Conservation (phyloP, 495 filamentous ascomycete genomes). For the Aspergillus indologenus region DNA sequence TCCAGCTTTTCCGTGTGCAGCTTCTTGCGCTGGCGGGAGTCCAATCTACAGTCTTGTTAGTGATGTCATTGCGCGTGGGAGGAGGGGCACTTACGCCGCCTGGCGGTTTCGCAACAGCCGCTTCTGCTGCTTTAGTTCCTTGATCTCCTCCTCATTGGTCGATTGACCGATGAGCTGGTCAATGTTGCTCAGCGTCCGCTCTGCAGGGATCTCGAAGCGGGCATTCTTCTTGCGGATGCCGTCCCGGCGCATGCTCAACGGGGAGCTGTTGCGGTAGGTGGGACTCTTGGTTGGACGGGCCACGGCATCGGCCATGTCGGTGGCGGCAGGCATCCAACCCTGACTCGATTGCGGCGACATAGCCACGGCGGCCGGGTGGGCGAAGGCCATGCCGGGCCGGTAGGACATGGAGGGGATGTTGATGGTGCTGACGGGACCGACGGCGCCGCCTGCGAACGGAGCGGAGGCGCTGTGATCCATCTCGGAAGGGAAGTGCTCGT, state of each 20-base stretch:
- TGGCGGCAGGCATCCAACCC: conserved; percentile 59
- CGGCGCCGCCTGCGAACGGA: conserved; percentile 51
- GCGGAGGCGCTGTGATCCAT: conserved; percentile 56
- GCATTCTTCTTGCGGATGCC: conserved; percentile 99
- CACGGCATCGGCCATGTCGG: conserved; percentile 55
- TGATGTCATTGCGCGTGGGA: conserved; percentile 13
- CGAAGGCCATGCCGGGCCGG: conserved; percentile 38
- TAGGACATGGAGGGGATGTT: conserved; percentile 47
- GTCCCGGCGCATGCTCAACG: conserved; percentile 70
- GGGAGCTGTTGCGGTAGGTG: conserved; percentile 72
- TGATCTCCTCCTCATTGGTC: conserved; percentile 88
- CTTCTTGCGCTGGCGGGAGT: conserved; percentile 98
- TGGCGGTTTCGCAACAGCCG: conserved; percentile 90
- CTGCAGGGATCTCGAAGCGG: conserved; percentile 93
- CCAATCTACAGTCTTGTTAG: conserved; percentile 63
- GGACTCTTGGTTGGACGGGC: conserved; percentile 75
- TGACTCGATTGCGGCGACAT: conserved; percentile 62
- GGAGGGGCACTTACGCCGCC: conserved; percentile 71
- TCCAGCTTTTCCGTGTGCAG: conserved; percentile 96
- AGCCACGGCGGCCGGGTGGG: conserved; percentile 44
- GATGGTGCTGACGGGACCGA: conserved; percentile 47
- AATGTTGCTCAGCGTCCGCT: conserved; percentile 91
- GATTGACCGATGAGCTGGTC: conserved; percentile 87
- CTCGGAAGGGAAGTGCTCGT: conserved; percentile 63
- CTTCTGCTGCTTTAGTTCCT: conserved; percentile 98